Conservation (phyloP, 2,329 filamentous ascomycete species). For the Arachnopeziza araneosa region DNA sequence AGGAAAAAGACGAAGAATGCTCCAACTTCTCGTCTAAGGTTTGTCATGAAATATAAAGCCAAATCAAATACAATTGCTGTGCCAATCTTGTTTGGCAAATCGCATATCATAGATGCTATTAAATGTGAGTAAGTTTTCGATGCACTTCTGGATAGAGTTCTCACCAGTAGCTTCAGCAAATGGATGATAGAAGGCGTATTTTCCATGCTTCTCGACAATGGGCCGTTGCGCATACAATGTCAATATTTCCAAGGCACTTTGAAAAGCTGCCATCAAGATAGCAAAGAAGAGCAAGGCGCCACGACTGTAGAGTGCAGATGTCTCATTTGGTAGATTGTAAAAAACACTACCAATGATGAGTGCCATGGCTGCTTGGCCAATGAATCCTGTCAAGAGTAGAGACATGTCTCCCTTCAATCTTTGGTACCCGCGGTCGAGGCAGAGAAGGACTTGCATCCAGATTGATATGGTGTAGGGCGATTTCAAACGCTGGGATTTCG, state of each 20-base stretch:
- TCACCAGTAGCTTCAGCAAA: conserved; percentile 56
- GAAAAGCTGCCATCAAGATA: conserved; percentile 60
- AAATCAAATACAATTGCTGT: conserved; percentile 75
- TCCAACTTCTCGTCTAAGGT: conserved; percentile 66
- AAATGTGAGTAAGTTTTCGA: conserved; percentile 31
- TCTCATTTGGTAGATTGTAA: conserved; percentile 50
- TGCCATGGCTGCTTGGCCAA: conserved; percentile 42
- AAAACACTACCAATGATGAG: conserved; percentile 61
- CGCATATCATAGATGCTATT: conserved; percentile 47
- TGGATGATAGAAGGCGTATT: conserved; percentile 87
- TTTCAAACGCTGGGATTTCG: conserved; percentile 44
- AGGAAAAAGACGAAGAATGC: conserved; percentile 84
- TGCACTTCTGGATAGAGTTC: neutral
- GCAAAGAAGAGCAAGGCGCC: conserved; percentile 64
- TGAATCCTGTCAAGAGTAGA: conserved; percentile 49
- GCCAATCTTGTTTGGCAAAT: conserved; percentile 76
- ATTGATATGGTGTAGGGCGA: conserved; percentile 83
- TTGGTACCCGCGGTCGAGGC: conserved; percentile 73
- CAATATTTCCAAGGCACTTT: conserved; percentile 62
- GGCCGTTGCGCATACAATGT: conserved; percentile 83
- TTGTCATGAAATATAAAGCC: conserved; percentile 81
- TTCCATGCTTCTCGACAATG: conserved; percentile 74
- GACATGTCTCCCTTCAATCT: conserved; percentile 71
- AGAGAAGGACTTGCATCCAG: conserved; percentile 68
- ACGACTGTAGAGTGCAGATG: conserved; percentile 53